Evolutionary conservation across 805 yeast genomes (phyloP).

Genomic region (Yarrowia bubula): DNA sequence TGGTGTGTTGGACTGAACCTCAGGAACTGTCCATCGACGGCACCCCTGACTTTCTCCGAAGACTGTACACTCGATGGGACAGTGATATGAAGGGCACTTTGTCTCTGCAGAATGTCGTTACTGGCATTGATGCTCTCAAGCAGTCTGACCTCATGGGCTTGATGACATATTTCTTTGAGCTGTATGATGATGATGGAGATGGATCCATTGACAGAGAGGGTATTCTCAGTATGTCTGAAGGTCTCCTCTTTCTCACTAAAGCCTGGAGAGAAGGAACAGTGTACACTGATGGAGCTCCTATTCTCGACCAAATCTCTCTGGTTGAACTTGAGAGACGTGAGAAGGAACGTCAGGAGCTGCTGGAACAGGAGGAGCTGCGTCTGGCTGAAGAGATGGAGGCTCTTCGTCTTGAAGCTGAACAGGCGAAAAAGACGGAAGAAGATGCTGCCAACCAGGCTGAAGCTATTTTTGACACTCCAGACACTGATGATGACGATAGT

Average conservation of each 20-base stretch:
- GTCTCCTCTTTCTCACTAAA: constrained; percentile 71
- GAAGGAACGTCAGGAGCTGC: constrained; percentile 6
- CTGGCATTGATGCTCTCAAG: constrained; percentile 67
- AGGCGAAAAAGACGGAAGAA: background rate
- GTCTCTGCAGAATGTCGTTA: constrained; percentile 64
- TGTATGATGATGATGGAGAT: constrained; percentile 61
- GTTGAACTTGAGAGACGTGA: constrained; percentile 13
- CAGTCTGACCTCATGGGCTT: constrained; percentile 75
- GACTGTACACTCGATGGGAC: constrained; percentile 74
- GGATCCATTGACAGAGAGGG: constrained; percentile 74
- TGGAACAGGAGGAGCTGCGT: constrained; percentile 9
- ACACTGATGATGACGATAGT: constrained; percentile 29
- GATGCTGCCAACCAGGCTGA: background rate
- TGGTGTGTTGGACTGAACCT: constrained; percentile 68
- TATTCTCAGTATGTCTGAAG: constrained; percentile 83
- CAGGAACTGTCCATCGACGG: constrained; percentile 26
- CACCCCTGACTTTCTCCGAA: constrained; percentile 50
- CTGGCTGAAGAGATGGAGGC: constrained; percentile 18
- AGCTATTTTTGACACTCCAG: constrained; percentile 4
- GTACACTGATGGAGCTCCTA: constrained; percentile 33
- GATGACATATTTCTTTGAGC: constrained; percentile 72
- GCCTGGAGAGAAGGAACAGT: constrained; percentile 71
- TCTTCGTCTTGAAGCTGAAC: background rate
- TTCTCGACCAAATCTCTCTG: constrained; percentile 18
- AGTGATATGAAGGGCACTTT: constrained; percentile 50